Evolutionary conservation across 768 basidiomycete species (phyloP).

Genomic region (Naganishia onofrii): DNA sequence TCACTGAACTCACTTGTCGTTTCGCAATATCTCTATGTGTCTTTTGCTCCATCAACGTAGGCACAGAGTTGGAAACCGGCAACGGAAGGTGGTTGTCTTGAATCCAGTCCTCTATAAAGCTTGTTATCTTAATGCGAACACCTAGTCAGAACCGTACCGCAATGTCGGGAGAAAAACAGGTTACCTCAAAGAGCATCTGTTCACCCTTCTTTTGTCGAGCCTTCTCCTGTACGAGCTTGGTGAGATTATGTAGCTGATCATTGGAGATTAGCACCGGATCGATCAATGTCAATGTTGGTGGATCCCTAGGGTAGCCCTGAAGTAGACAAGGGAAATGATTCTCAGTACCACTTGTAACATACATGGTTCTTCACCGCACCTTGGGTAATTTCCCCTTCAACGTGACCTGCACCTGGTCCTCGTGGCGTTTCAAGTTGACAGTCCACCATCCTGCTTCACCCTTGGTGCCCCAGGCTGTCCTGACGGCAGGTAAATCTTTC

Average conservation of each 20-base stretch:
- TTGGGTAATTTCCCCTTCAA: slow-evolving; percentile 42
- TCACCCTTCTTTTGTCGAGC: slow-evolving; percentile 39
- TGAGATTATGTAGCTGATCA: slow-evolving; percentile 39
- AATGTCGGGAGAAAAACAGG: not conserved
- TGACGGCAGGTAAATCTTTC: slow-evolving; percentile 42
- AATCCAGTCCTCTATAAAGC: slow-evolving; percentile 40
- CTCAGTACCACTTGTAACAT: not conserved
- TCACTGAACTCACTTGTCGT: slow-evolving; percentile 36
- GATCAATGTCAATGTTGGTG: slow-evolving; percentile 34
- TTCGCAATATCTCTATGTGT: slow-evolving; percentile 45
- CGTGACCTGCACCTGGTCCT: slow-evolving; percentile 38
- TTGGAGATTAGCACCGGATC: slow-evolving; percentile 39
- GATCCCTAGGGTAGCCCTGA: slow-evolving; percentile 43
- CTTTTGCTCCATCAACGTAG: slow-evolving; percentile 48
- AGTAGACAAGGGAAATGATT: not conserved
- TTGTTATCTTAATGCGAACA: slow-evolving; percentile 31
- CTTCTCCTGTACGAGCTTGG: slow-evolving; percentile 36
- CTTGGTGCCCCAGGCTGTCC: slow-evolving; percentile 48
- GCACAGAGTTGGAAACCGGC: slow-evolving; percentile 36
- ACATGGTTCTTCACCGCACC: slow-evolving; percentile 30
- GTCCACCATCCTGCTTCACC: slow-evolving; percentile 44
- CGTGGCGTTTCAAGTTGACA: slow-evolving; percentile 37
- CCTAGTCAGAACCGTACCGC: not conserved
- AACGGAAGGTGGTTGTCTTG: slow-evolving; percentile 44
- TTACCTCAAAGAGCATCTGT: slow-evolving; percentile 46